Evolutionary conservation across 306 rosid genomes (phyloP).

Genomic region (Acacia acuminata): DNA sequence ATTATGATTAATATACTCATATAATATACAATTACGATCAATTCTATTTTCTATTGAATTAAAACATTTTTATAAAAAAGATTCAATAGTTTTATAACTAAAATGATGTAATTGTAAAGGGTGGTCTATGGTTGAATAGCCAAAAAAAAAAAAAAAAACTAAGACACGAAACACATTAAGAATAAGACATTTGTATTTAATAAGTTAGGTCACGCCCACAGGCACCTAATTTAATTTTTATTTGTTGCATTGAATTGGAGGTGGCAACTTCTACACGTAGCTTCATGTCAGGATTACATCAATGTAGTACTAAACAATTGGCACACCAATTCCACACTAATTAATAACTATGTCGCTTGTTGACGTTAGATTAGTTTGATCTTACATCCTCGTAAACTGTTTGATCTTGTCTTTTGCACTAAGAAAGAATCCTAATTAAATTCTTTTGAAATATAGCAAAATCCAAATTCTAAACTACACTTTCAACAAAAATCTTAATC

Average conservation of each 20-base stretch:
- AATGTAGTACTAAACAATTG: background rate
- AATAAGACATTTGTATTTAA: background rate
- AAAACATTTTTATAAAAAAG: background rate
- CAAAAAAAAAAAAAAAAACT: too few relatives aligned
- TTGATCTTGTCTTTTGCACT: background rate
- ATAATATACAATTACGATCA: too few relatives aligned
- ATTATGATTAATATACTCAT: background rate
- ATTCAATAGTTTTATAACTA: background rate
- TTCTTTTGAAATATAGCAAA: too few relatives aligned
- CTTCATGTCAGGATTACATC: background rate
- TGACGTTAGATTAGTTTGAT: background rate
- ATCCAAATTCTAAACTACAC: too few relatives aligned
- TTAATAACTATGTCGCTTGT: background rate
- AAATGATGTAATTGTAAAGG: background rate
- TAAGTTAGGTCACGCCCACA: background rate
- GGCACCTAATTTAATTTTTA: background rate
- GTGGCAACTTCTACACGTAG: background rate
- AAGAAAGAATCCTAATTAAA: too few relatives aligned
- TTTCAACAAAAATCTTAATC: too few relatives aligned
- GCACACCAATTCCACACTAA: background rate
- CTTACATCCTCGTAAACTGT: background rate
- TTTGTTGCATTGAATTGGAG: background rate
- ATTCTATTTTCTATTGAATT: background rate
- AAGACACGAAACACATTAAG: background rate
- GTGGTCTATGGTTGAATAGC: too few relatives aligned